These are phyloP conservation scores for Linum tenue DNA, from an alignment of 345 rosid species.

Conservation along the genomic window DNA sequence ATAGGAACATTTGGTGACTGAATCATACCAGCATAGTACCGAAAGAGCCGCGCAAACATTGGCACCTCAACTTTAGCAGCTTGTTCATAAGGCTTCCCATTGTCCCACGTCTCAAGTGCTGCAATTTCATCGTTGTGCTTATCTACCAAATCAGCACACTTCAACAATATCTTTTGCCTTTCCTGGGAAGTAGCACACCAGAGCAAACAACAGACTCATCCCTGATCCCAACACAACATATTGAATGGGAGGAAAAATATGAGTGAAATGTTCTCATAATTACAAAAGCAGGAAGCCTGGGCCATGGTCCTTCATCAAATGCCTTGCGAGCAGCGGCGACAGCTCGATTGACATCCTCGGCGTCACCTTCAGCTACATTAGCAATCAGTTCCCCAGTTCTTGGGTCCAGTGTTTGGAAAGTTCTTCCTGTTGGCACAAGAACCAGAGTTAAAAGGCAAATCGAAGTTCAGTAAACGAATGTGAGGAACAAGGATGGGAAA, in stretches of 20 bases:
- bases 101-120: slow-evolving; percentile 86
- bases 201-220: slow-evolving; percentile 5
- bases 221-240: background rate
- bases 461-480: background rate
- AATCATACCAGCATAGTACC: slow-evolving; percentile 79
- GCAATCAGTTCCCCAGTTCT: slow-evolving; percentile 86
- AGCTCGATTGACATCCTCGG: slow-evolving; percentile 74
- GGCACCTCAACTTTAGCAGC: slow-evolving; percentile 66
- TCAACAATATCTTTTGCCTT: slow-evolving; percentile 53
- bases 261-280: background rate
- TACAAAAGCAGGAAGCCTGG: slow-evolving; percentile 84
- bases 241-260: background rate
- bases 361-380: slow-evolving; percentile 88
- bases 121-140: slow-evolving; percentile 80
- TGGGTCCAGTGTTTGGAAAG: slow-evolving; percentile 84
- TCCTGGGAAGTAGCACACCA: slow-evolving; percentile 37
- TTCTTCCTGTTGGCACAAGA: slow-evolving; percentile 41
- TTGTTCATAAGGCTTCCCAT: slow-evolving; percentile 78
- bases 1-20: background rate
- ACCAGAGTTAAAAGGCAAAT: background rate
- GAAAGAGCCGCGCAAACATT: slow-evolving; percentile 48
- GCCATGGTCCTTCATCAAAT: slow-evolving; percentile 98
- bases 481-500: background rate
- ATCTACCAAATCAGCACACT: slow-evolving; percentile 82
- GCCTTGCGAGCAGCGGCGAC: slow-evolving; percentile 94